phyloP scores from a whole-genome alignment of 352 stramenopile genomes.

The Globisporangium alternatum region DNA sequence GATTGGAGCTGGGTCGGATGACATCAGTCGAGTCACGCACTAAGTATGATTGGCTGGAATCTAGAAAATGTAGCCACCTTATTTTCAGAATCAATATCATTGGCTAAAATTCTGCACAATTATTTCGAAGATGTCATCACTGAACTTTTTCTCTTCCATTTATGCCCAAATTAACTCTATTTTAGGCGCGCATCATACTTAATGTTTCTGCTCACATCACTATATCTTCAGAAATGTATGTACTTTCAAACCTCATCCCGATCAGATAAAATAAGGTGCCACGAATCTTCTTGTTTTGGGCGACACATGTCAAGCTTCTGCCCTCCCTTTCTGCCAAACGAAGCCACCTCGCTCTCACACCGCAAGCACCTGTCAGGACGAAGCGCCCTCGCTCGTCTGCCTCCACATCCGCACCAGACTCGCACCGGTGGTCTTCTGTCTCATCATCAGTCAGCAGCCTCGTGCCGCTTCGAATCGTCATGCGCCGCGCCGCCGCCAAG shows the following conservation, averaged over 20 bases:
- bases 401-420: neutral
- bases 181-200: neutral
- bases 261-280: neutral
- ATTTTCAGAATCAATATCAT: neutral
- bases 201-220: neutral
- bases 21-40: no score
- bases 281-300: neutral
- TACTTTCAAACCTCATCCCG: neutral
- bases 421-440: neutral
- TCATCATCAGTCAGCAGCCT: neutral
- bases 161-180: neutral
- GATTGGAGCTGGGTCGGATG: no score
- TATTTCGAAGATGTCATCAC: neutral
- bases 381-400: neutral
- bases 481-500: neutral
- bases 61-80: constrained; percentile 13
- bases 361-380: neutral
- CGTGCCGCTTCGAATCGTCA: neutral
- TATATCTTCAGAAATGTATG: neutral
- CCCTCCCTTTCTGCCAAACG: neutral
- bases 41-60: constrained; percentile 1
- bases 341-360: neutral
- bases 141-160: neutral
- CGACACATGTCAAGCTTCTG: neutral
- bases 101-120: neutral